phyloP scores from a whole-genome alignment of 805 yeast genomes.

The Lipomyces japonicus region DNA sequence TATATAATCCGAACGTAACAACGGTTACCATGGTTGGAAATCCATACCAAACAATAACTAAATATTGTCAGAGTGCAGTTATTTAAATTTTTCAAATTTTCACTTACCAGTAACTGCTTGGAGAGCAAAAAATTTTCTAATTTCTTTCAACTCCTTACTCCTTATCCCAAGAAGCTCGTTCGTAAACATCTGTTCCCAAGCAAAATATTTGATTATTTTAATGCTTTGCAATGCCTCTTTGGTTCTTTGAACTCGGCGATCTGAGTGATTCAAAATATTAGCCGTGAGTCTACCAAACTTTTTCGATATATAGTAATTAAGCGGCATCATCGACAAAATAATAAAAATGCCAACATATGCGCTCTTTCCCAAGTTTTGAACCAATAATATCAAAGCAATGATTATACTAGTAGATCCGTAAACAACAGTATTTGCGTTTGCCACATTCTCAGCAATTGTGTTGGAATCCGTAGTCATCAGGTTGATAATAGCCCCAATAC shows the following conservation, averaged over 20 bases:
- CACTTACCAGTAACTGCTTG: conserved; percentile 52
- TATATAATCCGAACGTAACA: conserved; percentile 69
- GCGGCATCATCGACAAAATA: conserved; percentile 62
- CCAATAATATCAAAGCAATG: conserved; percentile 63
- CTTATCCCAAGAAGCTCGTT: conserved; percentile 66
- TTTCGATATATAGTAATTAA: conserved; percentile 63
- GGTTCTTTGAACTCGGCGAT: conserved; percentile 80
- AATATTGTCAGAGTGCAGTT: not conserved
- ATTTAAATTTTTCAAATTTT: not conserved
- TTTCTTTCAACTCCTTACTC: conserved; percentile 61
- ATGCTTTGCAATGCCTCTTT: conserved; percentile 90
- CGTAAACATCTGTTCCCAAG: conserved; percentile 86
- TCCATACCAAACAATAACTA: conserved; percentile 53
- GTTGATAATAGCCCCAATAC: conserved; percentile 87
- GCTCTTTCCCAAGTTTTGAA: conserved; percentile 73
- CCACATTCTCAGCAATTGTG: conserved; percentile 88
- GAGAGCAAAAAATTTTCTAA: conserved; percentile 54
- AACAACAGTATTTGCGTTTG: conserved; percentile 77
- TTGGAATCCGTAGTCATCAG: conserved; percentile 92
- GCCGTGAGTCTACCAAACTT: conserved; percentile 64
- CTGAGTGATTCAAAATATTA: conserved; percentile 70
- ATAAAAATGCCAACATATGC: conserved; percentile 75
- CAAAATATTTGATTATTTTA: conserved; percentile 88
- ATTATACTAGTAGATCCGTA: conserved; percentile 62
- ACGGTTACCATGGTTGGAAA: conserved; percentile 70